Evolutionary conservation across 2,329 filamentous ascomycete genomes (phyloP).

Genomic region (Ambrosiella cleistominuta): DNA sequence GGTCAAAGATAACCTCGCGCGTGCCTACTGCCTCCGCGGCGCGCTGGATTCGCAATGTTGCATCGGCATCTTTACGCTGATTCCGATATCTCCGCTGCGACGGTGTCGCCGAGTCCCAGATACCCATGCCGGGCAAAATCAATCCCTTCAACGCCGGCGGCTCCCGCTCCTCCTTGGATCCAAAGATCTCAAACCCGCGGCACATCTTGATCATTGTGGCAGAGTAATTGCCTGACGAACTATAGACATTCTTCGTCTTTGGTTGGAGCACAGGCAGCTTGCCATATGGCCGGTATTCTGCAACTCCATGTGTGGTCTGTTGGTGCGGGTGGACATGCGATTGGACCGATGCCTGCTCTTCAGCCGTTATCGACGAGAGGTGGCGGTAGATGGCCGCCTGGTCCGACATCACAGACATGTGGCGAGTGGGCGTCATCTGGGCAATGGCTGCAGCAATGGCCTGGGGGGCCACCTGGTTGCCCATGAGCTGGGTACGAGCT

Average conservation of each 20-base stretch:
- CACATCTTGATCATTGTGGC: constrained; percentile 10
- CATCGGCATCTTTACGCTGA: constrained; percentile 57
- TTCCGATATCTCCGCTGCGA: constrained; percentile 59
- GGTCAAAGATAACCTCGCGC: constrained; percentile 45
- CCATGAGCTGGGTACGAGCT: background rate
- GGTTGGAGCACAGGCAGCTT: background rate
- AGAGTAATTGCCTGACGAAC: constrained; percentile 6
- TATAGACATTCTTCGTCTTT: background rate
- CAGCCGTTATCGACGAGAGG: background rate
- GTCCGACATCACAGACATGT: background rate
- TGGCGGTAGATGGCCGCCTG: background rate
- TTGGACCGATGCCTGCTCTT: background rate
- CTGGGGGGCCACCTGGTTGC: background rate
- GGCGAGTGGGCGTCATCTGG: background rate
- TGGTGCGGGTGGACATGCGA: too few species aligned
- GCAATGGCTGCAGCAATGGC: background rate
- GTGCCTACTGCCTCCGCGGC: constrained; percentile 47
- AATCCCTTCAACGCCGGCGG: constrained; percentile 42
- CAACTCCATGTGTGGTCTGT: background rate
- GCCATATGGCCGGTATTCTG: constrained; percentile 8
- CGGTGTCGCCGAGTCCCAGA: constrained; percentile 64
- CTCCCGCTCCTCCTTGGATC: constrained; percentile 5
- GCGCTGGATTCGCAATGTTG: constrained; percentile 47
- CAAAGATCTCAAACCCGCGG: constrained; percentile 8
- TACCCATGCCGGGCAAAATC: constrained; percentile 60